Base-by-base conservation (phyloP, 768 basidiomycete genomes). In the Mycena capillaripes region DNA sequence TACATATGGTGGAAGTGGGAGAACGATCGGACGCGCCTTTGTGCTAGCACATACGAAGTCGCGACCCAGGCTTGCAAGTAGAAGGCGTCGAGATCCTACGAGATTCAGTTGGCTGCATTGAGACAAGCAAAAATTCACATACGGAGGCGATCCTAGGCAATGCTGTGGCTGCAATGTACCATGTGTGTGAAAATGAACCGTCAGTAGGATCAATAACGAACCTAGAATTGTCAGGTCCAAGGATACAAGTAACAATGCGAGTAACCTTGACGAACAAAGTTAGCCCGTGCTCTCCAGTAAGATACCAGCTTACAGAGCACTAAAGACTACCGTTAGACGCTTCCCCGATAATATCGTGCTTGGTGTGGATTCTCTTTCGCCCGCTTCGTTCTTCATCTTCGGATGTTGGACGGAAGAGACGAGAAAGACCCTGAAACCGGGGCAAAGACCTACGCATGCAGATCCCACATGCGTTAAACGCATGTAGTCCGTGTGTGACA, bases 81-180 rank as follows among this genome's bases (percentile, higher is more conserved):
- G 46, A 65, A 71, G 21, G 62, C 19, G n/a, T 63, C 14, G 52
- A 68, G n/a, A 38, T 60, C 66, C 66, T 12, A 32, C 16, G 27
- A 58, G 36, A 2, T 8, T 6, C 11, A 38, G 56, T 58, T n/a
- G 19, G 12, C 56, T 19, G 27, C 7, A 10, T 21, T 11, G 25
- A 14, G 16, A 52, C n/a, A n/a, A 52, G 48, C 2, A 55, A 21
- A 55, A 34, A n/a, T n/a, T n/a, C 32, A 21, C 32, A 25, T 58
- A 59, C 70, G 9, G 70, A 71, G 9, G 70, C 64, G 12, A 71
- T 71, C n/a, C 58, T 23, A 1, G 70, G 70, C 16, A 71, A 46
- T 11, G 64, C 70, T 12, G 70, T 71, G 16, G 70, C 66, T 67
- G 7, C 38, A 38, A 1, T 38, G 11, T 38, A 16, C 38, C 9